phyloP scores from a whole-genome alignment of 768 basidiomycete genomes.

The Arthromyces matolae region DNA sequence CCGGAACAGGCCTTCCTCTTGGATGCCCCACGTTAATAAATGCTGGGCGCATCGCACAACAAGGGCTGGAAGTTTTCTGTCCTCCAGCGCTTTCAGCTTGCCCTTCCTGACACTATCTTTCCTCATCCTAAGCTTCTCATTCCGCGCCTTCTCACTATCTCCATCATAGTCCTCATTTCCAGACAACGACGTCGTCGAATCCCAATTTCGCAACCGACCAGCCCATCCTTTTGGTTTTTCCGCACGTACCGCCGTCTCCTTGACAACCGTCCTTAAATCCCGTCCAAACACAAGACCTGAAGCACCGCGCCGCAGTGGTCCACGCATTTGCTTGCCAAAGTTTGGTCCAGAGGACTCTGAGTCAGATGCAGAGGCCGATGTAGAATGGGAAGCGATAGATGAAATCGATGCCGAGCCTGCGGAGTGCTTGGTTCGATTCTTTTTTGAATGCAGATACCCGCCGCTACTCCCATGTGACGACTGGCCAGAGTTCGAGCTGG shows the following conservation, averaged over 20 bases:
- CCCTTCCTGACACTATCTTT: conserved; percentile 22
- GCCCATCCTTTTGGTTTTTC: conserved; percentile 20
- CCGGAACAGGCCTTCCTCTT: conserved; percentile 87
- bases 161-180: conserved; percentile 19
- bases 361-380: conserved; percentile 20
- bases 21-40: conserved; percentile 74
- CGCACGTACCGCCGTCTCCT: conserved; percentile 48
- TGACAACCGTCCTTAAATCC: conserved; percentile 51
- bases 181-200: conserved; percentile 6
- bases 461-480: conserved; percentile 9
- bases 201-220: conserved; percentile 22
- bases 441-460: conserved; percentile 15
- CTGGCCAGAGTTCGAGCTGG: conserved; percentile 15
- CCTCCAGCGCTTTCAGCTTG: conserved; percentile 39
- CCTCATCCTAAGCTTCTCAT: conserved; percentile 11
- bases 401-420: conserved; percentile 60
- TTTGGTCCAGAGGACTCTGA: conserved; percentile 39
- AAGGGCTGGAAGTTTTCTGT: conserved; percentile 63
- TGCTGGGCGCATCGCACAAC: conserved; percentile 83
- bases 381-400: conserved; percentile 35
- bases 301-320: conserved; percentile 37
- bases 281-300: conserved; percentile 61
- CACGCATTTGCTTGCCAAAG: conserved; percentile 56
- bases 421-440: conserved; percentile 45
- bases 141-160: conserved; percentile 13